Evolutionary conservation across 2,329 filamentous ascomycete species (phyloP).

Genomic region (Aspergillus chevalieri): DNA sequence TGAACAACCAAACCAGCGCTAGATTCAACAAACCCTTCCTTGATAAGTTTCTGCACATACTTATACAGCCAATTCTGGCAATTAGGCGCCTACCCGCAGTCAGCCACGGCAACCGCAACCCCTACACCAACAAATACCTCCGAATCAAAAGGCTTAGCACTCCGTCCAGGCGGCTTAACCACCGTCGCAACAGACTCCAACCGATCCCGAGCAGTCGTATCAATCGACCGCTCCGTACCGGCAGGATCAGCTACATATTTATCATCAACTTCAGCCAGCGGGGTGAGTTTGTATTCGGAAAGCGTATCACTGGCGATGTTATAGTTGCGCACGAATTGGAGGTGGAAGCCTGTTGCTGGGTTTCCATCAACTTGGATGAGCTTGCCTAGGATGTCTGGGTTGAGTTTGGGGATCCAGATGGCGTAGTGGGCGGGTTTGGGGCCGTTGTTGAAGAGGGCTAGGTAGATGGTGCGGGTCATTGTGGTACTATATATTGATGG

Average conservation of each 20-base stretch:
- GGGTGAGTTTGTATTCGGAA: not conserved
- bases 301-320: not conserved
- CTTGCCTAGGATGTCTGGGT: not conserved
- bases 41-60: not conserved
- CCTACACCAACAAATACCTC: not conserved
- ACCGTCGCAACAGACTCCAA: not conserved
- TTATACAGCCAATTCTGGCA: not conserved
- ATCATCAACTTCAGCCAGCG: not conserved
- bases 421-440: not conserved
- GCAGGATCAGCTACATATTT: not conserved
- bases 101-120: not conserved
- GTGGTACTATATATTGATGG: too few species aligned
- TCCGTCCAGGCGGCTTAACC: not conserved
- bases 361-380: not conserved
- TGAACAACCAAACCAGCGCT: not conserved
- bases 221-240: not conserved
- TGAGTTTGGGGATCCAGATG: not conserved
- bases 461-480: not conserved
- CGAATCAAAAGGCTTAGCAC: not conserved
- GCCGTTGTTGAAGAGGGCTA: not conserved
- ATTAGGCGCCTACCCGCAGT: not conserved
- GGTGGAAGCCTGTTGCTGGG: not conserved
- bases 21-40: not conserved
- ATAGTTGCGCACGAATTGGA: not conserved
- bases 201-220: not conserved